These are phyloP conservation scores for Aspergillus phoenicis DNA, from an alignment of 2,329 filamentous ascomycete genomes.

Conservation along the genomic window DNA sequence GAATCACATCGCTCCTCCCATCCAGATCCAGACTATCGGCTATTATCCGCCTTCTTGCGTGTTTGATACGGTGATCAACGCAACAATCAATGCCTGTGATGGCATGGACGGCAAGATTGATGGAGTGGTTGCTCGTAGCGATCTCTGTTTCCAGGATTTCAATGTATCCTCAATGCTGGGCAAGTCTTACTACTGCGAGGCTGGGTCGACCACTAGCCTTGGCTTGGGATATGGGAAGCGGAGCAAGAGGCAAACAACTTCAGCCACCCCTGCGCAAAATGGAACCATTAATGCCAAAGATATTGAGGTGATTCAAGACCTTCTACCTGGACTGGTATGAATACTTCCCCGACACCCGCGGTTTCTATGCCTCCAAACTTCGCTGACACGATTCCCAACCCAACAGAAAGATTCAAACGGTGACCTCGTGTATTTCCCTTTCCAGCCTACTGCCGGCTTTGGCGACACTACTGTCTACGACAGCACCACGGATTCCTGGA, in stretches of 20 bases:
- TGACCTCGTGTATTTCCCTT: neutral
- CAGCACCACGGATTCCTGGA: neutral
- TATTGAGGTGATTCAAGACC: neutral
- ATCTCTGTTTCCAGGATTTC: conserved; percentile 1
- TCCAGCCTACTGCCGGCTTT: conserved; percentile 1
- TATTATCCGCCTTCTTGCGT: neutral
- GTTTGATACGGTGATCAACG: neutral
- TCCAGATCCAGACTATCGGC: neutral
- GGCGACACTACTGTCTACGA: neutral
- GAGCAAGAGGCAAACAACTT: neutral
- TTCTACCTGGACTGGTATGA: neutral
- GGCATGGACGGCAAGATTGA: conserved; percentile 1
- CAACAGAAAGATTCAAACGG: neutral
- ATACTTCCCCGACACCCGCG: no score
- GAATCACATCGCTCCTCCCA: neutral
- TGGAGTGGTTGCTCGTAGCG: neutral
- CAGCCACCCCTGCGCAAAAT: neutral
- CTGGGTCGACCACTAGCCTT: neutral
- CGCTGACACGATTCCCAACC: neutral
- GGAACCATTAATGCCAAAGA: neutral
- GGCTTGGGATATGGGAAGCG: neutral
- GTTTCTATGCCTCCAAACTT: neutral
- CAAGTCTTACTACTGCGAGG: neutral
- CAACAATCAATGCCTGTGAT: conserved; percentile 1
- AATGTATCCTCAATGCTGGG: neutral